Conservation (phyloP, 352 stramenopile species). For the Globisporangium echinulatum region DNA sequence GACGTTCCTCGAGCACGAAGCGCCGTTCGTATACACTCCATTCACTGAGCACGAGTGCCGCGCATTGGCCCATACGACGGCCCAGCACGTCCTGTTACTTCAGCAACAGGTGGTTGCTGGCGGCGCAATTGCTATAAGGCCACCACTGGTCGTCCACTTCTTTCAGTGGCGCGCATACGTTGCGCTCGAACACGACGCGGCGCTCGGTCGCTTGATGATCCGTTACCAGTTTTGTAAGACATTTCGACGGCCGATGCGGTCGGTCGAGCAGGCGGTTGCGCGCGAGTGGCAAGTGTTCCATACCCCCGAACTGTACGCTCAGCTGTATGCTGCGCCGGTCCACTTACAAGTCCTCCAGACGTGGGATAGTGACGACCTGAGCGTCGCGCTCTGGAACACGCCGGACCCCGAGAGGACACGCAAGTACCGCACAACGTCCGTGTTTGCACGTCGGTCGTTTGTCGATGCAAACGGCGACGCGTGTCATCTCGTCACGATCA, state of each 20-base stretch:
- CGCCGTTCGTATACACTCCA: conserved; percentile 6
- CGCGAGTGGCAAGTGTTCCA: conserved; percentile 8
- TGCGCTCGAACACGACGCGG: not conserved
- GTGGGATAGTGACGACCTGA: conserved; percentile 2
- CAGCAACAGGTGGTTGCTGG: not conserved
- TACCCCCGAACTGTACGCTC: conserved; percentile 5
- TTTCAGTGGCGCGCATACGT: conserved; percentile 4
- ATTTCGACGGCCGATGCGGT: conserved; percentile 1
- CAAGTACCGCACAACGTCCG: not conserved
- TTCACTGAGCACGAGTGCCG: conserved; percentile 10
- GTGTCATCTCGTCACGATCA: conserved; percentile 5
- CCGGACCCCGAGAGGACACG: conserved; percentile 1
- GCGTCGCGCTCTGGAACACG: conserved; percentile 8
- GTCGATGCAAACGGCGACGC: not conserved
- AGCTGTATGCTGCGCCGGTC: conserved; percentile 4
- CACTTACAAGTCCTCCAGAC: conserved; percentile 6
- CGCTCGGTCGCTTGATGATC: not conserved
- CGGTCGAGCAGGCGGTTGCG: not conserved
- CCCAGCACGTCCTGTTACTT: not conserved
- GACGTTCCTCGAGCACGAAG: conserved; percentile 3
- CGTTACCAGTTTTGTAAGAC: conserved; percentile 9
- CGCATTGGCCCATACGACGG: not conserved
- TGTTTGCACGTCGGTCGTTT: not conserved
- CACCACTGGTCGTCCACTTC: conserved; percentile 3
- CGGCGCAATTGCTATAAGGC: no score